Evolutionary conservation across 306 rosid species (phyloP).

Genomic region (Arachis stenosperma): DNA sequence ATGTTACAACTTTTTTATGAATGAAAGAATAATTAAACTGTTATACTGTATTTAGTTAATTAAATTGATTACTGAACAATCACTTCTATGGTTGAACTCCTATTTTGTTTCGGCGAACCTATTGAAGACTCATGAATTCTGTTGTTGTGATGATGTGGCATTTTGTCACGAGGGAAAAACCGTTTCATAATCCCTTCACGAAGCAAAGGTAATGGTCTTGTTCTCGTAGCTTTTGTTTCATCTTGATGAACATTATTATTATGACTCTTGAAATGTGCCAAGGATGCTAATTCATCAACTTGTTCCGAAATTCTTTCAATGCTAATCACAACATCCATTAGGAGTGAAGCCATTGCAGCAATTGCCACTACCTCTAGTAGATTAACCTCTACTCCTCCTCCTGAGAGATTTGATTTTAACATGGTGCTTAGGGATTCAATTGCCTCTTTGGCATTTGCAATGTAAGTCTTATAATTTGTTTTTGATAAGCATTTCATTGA

Average conservation of each 20-base stretch:
- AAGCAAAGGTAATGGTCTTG: slow-evolving; percentile 12
- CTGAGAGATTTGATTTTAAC: slow-evolving; percentile 33
- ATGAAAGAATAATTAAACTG: too few species aligned
- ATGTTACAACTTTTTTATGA: too few species aligned
- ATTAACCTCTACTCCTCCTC: slow-evolving; percentile 23
- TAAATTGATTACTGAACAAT: slow-evolving; percentile 1
- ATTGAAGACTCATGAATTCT: slow-evolving; percentile 19
- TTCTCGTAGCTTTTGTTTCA: neutral
- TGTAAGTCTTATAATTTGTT: slow-evolving; percentile 18
- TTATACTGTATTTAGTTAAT: too few species aligned
- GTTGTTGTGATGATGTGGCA: neutral
- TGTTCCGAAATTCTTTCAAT: slow-evolving; percentile 42
- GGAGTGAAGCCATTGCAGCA: slow-evolving; percentile 43
- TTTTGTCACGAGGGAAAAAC: neutral
- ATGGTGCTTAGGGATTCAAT: slow-evolving; percentile 43
- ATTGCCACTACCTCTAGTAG: slow-evolving; percentile 37
- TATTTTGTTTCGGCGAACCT: neutral
- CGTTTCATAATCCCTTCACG: slow-evolving; percentile 30
- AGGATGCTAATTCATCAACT: slow-evolving; percentile 40
- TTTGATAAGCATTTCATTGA: slow-evolving; percentile 38
- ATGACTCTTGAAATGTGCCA: slow-evolving; percentile 36
- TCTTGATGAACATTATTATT: neutral
- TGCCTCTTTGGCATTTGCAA: slow-evolving; percentile 36
- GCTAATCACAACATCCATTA: slow-evolving; percentile 43
- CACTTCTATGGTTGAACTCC: slow-evolving; percentile 17